Evolutionary conservation across 306 rosid genomes (phyloP), one percentile per base, ranked within the genome.

Genomic region (Clitoria ternatea): DNA sequence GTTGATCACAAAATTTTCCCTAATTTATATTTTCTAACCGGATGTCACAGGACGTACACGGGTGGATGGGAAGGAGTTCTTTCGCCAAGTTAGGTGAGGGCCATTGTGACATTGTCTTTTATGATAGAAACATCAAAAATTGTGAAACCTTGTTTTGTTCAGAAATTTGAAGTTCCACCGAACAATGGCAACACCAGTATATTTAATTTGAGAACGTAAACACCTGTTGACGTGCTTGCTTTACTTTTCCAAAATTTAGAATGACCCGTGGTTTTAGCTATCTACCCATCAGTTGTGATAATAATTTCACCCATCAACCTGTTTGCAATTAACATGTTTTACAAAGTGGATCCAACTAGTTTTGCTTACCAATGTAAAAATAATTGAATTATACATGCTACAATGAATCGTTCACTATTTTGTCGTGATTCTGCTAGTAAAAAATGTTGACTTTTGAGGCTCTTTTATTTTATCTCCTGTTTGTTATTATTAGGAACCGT

Each of bases 81-180:
- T 90, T 77, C 97, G 97, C 82, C 97, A 94, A 84, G 98, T 89
- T 80, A 94, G 98, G 98, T 94, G 85, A 84, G 77, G 12, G 47
- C n/a, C n/a, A n/a, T n/a, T n/a, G n/a, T n/a, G n/a, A n/a, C n/a
- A n/a, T n/a, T n/a, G 8, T 70, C 43, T 74, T 72, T 40, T n/a
- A n/a, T n/a, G n/a, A n/a, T n/a, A n/a, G 18, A 30, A 19, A 47
- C 65, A 54, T 61, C 7, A 17, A 75, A 23, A 54, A 42, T 48
- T 29, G 23, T 17, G 52, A 15, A 66, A 78, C 30, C 4, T 6
- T 37, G 62, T 52, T 54, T 6, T 37, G 62, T 52, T 54, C 2
- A 48, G 9, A 59, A 67, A 13, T 45, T 42, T 18, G 32, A n/a
- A 27, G 17, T 40, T 40, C 49, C 36, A 50, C 76, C 4, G 47